Base-by-base conservation (phyloP, 345 rosid genomes). In the Ailanthus altissimus region DNA sequence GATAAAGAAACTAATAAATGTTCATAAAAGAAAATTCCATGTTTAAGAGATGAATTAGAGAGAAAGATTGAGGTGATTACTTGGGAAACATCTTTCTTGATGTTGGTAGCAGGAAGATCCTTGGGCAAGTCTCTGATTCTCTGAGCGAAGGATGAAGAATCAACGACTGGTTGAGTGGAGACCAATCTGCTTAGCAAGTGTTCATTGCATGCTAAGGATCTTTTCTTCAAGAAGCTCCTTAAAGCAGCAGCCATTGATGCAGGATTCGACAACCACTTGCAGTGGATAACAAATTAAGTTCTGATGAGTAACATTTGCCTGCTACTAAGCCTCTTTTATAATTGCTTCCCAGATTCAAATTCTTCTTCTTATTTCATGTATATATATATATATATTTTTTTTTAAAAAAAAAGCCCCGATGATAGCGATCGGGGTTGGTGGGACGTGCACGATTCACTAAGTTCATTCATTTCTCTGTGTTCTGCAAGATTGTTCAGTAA, bases 51-150 rank as follows among this genome's bases (percentile, higher is more conserved):
- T 36, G 54, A 46, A 69, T 6, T 2, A 51, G 14, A 11, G 54
- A 65, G 28, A 36, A 28, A 8, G 21, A 57, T 38, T 32, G 8
- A 40, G 67, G 20, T 46, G 9, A 54, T 51, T 36, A 92, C 99
- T 80, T 88, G 89, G 56, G 96, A 83, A 60, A 87, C 97, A 46
- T 85, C 86, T 16, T 86, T 79, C 81, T 86, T 93, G 87, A 93
- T 86, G 12, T 89, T 85, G 73, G 94, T 89, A 26, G 78, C 83
- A 2, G 93, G 96, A 61, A 88, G 82, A 45, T 85, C 87, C 80
- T 86, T 90, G 70, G 97, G 96, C 36, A 93, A 90, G 83, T 90
- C 90, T 75, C 94, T 84, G 77, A 91, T 73, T 74, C 93, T 86
- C 60, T 91, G 91, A 53, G 88, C 85, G 54, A 90, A 89, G 72